Base-by-base conservation (phyloP, 257 asterid genomes). In the Solanum pimpinellifolium region DNA sequence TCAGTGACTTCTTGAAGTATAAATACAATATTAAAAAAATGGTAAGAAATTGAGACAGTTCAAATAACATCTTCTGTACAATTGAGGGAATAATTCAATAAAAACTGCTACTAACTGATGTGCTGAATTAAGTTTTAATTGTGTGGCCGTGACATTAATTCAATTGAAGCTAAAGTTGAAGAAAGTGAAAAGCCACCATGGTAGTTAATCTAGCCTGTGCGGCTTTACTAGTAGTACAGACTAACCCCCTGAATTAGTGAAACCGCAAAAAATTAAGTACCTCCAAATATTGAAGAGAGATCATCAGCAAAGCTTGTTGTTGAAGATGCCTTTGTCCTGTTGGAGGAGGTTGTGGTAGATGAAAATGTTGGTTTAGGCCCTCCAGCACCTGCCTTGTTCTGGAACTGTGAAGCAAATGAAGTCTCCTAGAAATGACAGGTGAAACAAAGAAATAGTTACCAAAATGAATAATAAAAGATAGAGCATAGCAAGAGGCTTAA, bases 271-370 rank as follows among this genome's bases (percentile, higher is more conserved):
- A 66, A 86, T 29, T 21, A 49, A 52, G 21, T 90, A 96, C 99
- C 96, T 91, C 98, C 98, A 88, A 97, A 95, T 77, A 97, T 94
- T 75, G 98, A 93, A 91, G 99, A 93, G 84, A 97, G 93, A 87
- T 96, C 99, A 95, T 97, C 99, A 83, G 94, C 95, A 62, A 96
- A 91, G 90, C 91, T 97, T 87, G 93, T 89, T 59, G 96, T 70
- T 78, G 99, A 95, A 88, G 97, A 91, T 66, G 96, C 93, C 90
- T 94, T 97, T 93, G 90, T 94, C 77, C 93, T 91, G 91, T 92
- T 96, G 89, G 99, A 93, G 52, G 98, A 86, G 84, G 91, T 88
- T 83, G 94, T 98, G 83, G 92, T 87, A 81, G 94, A 89, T 46
- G 97, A 41, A 84, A 96, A 77, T 86, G 98, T 72, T 90, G 92